Evolutionary conservation across 2,329 filamentous ascomycete species (phyloP).

Genomic region (Hymenoscyphus repandus): DNA sequence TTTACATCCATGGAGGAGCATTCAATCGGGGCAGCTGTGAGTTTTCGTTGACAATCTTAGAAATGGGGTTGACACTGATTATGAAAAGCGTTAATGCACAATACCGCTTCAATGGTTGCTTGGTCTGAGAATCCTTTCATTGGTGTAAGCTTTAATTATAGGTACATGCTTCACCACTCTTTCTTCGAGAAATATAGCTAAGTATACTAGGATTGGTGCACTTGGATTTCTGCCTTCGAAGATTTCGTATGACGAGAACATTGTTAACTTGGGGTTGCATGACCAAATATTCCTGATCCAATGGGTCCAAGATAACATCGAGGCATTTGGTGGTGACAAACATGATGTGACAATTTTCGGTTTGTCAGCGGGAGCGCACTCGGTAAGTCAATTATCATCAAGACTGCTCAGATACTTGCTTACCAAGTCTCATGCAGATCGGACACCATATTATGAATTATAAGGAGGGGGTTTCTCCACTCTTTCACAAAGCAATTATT

Average conservation of each 20-base stretch:
- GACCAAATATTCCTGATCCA: conserved; percentile 53
- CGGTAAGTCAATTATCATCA: conserved; percentile 33
- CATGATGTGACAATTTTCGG: conserved; percentile 55
- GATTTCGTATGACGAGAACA: conserved; percentile 44
- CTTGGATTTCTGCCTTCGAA: conserved; percentile 62
- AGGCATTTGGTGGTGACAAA: conserved; percentile 52
- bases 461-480: conserved; percentile 32
- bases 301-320: conserved; percentile 56
- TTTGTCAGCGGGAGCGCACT: conserved; percentile 55
- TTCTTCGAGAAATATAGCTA: background rate
- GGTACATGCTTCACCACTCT: conserved; percentile 1
- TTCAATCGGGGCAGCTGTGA: conserved; percentile 41
- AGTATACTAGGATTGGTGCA: conserved; percentile 46
- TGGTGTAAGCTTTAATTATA: conserved; percentile 53
- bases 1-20: conserved; percentile 58
- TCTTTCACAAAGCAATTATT: conserved; percentile 48
- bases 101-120: conserved; percentile 57
- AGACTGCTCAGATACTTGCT: conserved; percentile 3
- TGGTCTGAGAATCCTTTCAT: conserved; percentile 49
- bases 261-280: conserved; percentile 57
- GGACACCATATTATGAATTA: conserved; percentile 60
- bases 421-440: conserved; percentile 42
- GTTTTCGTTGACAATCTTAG: conserved; percentile 37
- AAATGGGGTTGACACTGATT: conserved; percentile 44
- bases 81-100: conserved; percentile 43